These are phyloP conservation scores for Astragalus glycyphyllos DNA, from an alignment of 306 rosid genomes.

Conservation along the genomic window DNA sequence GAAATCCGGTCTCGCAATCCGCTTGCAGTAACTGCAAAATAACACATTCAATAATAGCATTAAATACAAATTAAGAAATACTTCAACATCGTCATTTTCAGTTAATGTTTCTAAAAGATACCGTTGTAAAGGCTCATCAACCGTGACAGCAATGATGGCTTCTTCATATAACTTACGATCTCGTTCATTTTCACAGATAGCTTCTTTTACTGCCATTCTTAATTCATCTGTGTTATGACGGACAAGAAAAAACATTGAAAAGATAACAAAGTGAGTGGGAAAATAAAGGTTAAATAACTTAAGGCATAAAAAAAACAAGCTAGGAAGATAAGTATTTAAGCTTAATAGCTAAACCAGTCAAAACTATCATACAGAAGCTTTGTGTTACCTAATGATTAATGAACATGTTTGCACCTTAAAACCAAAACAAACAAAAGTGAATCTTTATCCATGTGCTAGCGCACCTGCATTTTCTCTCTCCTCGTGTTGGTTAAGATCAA, in stretches of 20 bases:
- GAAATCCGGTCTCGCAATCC: slow-evolving; percentile 79
- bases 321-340: slow-evolving; percentile 1
- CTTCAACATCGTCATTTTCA: slow-evolving; percentile 33
- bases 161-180: slow-evolving; percentile 74
- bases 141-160: slow-evolving; percentile 86
- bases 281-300: neutral
- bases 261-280: neutral
- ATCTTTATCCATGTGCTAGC: slow-evolving; percentile 29
- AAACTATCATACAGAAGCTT: slow-evolving; percentile 25
- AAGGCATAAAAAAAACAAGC: slow-evolving; percentile 24
- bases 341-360: slow-evolving; percentile 32
- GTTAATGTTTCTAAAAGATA: slow-evolving; percentile 42
- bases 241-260: slow-evolving; percentile 27
- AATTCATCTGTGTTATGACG: slow-evolving; percentile 69
- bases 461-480: slow-evolving; percentile 92
- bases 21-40: slow-evolving; percentile 79
- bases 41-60: slow-evolving; percentile 26
- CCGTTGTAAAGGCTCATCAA: slow-evolving; percentile 85
- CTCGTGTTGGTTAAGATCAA: slow-evolving; percentile 63
- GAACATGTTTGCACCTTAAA: slow-evolving; percentile 28
- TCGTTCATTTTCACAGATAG: slow-evolving; percentile 68
- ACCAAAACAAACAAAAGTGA: slow-evolving; percentile 22
- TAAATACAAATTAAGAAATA: neutral
- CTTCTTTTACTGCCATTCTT: slow-evolving; percentile 90
- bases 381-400: slow-evolving; percentile 18